Evolutionary conservation across 345 rosid genomes (phyloP), one percentile per base, ranked within the genome.

Genomic region (Xanthoceras sorbifolium): DNA sequence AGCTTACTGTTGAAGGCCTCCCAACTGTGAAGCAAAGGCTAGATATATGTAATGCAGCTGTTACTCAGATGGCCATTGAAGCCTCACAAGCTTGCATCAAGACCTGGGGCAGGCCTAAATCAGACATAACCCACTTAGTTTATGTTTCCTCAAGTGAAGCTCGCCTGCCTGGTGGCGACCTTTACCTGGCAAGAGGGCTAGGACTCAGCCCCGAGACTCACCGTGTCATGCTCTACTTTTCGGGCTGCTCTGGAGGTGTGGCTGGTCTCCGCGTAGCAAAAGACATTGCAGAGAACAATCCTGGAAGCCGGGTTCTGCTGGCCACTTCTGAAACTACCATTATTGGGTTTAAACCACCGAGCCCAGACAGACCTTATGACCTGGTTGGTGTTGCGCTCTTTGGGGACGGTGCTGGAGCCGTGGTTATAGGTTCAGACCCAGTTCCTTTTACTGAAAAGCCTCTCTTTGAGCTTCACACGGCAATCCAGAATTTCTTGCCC

Each of bases 121-220:
- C 97, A 15, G 93, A 93, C 78, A 92, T 96, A 66, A 93, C 97
- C 69, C 99, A 93, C 88, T 52, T 96, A 31, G 98, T 96, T 44
- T 96, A 96, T n/a, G 99, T 93, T 71, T 96, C 99, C 26, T 96
- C 98, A 5, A 96, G 98, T 62, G 98, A 96, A 85, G 97, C 89
- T 75, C 90, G 99, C 80, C 85, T 93, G 12, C 99, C 98, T 9
- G 97, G 97, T 2, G 98, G 98, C 0, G 98, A 96, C 72, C 87
- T 96, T 40, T 89, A 85, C 88, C 85, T 93, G 25, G 97, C 97
- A n/a, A 87, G 73, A 79, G 97, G 97, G 6, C 92, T 93, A 20
- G 93, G 97, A 42, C 92, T 96, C 63, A 79, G 93, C 70, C 94
- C 91, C 0, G 90, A 91, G 28, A 92, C 94, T 28, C 90, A 89